phyloP scores from a whole-genome alignment of 306 rosid species.

The Begonia loranthoides region DNA sequence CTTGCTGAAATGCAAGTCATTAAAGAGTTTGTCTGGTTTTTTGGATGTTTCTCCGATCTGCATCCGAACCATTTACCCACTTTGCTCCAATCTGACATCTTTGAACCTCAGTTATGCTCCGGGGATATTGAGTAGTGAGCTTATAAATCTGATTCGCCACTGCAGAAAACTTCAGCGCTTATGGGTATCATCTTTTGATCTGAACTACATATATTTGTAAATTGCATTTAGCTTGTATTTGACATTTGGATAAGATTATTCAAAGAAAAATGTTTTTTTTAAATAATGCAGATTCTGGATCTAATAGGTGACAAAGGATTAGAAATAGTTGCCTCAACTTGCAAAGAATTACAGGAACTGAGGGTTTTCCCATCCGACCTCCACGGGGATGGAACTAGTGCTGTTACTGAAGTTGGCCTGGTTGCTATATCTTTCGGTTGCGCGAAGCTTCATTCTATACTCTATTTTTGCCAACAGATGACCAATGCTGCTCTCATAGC shows the following conservation, averaged over 20 bases:
- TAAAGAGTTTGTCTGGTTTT: constrained; percentile 66
- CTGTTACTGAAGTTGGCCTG: constrained; percentile 61
- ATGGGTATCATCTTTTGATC: constrained; percentile 38
- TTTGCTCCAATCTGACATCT: constrained; percentile 38
- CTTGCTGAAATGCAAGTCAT: constrained; percentile 36
- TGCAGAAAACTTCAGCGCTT: constrained; percentile 60
- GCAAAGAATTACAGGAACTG: constrained; percentile 67
- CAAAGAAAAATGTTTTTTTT: no score
- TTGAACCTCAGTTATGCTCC: constrained; percentile 76
- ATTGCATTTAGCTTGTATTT: neutral
- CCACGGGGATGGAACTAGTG: constrained; percentile 24
- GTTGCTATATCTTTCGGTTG: constrained; percentile 68
- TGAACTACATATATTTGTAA: neutral
- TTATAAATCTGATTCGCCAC: constrained; percentile 32
- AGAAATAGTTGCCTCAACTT: constrained; percentile 41
- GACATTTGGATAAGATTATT: neutral
- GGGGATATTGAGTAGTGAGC: constrained; percentile 28
- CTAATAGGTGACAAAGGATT: constrained; percentile 70
- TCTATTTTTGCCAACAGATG: constrained; percentile 78
- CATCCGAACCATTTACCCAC: constrained; percentile 43
- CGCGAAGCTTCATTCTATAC: constrained; percentile 62
- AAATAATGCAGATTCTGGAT: constrained; percentile 49
- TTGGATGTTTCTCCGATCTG: constrained; percentile 45
- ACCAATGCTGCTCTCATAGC: constrained; percentile 73
- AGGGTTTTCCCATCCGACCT: constrained; percentile 67